Evolutionary conservation across 208 protist genomes (phyloP).

Genomic region (Leishmania major): DNA sequence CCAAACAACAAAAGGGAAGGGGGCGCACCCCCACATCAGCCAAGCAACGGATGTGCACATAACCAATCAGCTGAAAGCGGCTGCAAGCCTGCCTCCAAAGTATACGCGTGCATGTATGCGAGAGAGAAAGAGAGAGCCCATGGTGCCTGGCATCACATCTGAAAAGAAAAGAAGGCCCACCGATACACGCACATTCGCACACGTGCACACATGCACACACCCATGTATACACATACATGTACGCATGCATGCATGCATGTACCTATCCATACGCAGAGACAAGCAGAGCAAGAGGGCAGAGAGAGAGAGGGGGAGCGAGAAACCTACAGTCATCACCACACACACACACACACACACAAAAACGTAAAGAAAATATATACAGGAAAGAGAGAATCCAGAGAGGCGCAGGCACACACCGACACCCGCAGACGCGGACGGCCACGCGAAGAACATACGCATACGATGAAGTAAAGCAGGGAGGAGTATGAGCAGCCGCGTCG

Average conservation of each 20-base stretch:
- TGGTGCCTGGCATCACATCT: neutral
- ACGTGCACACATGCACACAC: neutral
- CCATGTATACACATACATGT: neutral
- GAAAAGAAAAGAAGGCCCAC: neutral
- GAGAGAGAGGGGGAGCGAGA: neutral
- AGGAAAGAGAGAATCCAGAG: neutral
- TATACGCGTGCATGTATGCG: too few relatives aligned
- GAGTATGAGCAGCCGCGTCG: too few relatives aligned
- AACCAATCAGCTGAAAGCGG: too few relatives aligned
- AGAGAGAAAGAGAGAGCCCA: too few relatives aligned
- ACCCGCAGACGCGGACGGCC: too few relatives aligned
- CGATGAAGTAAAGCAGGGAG: too few relatives aligned
- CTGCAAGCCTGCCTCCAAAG: too few relatives aligned
- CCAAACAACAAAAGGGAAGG: too few relatives aligned
- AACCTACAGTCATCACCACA: neutral
- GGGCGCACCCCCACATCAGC: too few relatives aligned
- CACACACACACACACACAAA: neutral
- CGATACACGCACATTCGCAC: neutral
- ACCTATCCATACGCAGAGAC: conserved; percentile 2
- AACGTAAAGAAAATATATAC: neutral
- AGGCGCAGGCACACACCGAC: too few relatives aligned
- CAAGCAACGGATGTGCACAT: too few relatives aligned
- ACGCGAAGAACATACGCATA: too few relatives aligned
- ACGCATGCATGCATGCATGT: neutral
- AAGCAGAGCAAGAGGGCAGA: neutral